Percentiles rank a stretch among this genome's conserved stretches.
These are phyloP conservation scores for Lactarius pseudohatsudake DNA, from an alignment of 768 basidiomycete species.

Conservation along the genomic window DNA sequence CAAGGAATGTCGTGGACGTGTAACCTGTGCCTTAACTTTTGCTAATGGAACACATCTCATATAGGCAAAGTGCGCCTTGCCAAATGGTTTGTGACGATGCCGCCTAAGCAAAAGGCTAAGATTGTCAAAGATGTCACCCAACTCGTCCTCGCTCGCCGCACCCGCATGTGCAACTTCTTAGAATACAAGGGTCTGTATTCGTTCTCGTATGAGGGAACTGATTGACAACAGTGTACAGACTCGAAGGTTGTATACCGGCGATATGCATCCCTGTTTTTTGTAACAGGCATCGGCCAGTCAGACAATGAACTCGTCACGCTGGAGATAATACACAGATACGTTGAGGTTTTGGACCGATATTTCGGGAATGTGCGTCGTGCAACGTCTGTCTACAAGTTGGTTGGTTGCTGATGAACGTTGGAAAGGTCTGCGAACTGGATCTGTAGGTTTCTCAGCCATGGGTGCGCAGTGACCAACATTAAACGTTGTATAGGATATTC, in stretches of 20 bases:
- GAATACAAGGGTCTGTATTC: conserved; percentile 86
- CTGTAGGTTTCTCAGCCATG: conserved; percentile 53
- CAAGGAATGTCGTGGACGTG: conserved; percentile 55
- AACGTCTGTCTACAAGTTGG: not conserved
- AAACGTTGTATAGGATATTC: conserved; percentile 66
- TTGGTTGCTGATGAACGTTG: conserved; percentile 8
- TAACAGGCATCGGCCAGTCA: conserved; percentile 74
- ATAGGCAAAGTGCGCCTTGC: conserved; percentile 90
- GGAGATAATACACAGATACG: conserved; percentile 92
- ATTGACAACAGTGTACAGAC: conserved; percentile 41
- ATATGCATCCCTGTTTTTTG: conserved; percentile 95
- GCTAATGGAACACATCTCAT: not conserved
- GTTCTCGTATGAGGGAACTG: not conserved
- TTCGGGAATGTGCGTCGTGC: conserved; percentile 78
- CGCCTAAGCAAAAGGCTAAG: conserved; percentile 79
- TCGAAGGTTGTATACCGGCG: conserved; percentile 91
- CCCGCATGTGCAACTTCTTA: conserved; percentile 92
- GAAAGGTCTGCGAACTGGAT: conserved; percentile 89
- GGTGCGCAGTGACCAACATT: conserved; percentile 9
- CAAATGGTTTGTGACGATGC: conserved; percentile 92
- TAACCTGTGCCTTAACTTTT: not conserved
- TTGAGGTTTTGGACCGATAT: conserved; percentile 80
- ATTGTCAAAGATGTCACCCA: conserved; percentile 96
- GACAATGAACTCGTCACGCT: conserved; percentile 94
- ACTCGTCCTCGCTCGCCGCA: conserved; percentile 82